Evolutionary conservation across 2,329 filamentous ascomycete genomes (phyloP).

Genomic region (Didymella sp.): DNA sequence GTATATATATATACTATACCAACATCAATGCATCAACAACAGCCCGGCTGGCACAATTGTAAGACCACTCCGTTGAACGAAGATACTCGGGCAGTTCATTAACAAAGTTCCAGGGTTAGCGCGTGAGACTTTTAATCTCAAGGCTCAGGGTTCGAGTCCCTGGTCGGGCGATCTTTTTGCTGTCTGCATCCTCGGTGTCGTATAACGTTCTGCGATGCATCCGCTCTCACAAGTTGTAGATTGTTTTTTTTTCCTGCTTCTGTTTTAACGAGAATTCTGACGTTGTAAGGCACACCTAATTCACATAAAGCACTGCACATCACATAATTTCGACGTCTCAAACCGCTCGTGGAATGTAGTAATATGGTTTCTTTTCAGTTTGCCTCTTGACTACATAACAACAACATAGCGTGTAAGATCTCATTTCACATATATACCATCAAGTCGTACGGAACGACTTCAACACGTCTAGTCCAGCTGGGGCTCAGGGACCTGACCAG

Average conservation of each 20-base stretch:
- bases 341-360: background rate
- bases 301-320: no score
- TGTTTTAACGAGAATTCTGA: background rate
- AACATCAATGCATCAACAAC: background rate
- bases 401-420: slow-evolving; percentile 6
- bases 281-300: no score
- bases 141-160: slow-evolving; percentile 40
- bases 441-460: background rate
- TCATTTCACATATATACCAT: slow-evolving; percentile 16
- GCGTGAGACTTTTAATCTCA: slow-evolving; percentile 42
- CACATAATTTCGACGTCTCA: background rate
- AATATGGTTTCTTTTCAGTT: background rate
- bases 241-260: no score
- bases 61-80: slow-evolving; percentile 12
- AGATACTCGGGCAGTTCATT: background rate
- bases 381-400: slow-evolving; percentile 1
- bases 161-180: slow-evolving; percentile 28
- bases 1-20: no score
- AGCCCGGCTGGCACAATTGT: slow-evolving; percentile 20
- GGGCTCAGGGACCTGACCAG: slow-evolving; percentile 60
- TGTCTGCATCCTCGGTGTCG: no score
- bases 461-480: slow-evolving; percentile 17
- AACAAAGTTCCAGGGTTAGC: slow-evolving; percentile 24
- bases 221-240: no score
- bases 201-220: no score